phyloP scores from a whole-genome alignment of 2,329 filamentous ascomycete species.

The Scopulariopsis brevicaulis region DNA sequence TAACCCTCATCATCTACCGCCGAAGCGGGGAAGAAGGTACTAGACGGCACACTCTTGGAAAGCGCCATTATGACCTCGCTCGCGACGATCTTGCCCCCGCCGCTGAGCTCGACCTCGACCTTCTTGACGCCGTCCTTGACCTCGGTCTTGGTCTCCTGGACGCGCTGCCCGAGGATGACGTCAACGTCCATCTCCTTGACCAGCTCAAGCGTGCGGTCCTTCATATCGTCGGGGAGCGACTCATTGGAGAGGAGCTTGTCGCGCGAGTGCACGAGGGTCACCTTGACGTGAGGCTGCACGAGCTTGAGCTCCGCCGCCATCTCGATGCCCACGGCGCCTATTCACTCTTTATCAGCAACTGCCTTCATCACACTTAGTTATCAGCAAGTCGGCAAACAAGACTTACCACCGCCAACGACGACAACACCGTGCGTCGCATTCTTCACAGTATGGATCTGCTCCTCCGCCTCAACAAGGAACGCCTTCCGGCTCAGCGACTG shows the following conservation, averaged over 20 bases:
- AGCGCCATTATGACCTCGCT: conserved; percentile 61
- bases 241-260: conserved; percentile 62
- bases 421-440: conserved; percentile 48
- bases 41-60: conserved; percentile 50
- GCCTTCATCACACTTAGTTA: not conserved
- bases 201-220: conserved; percentile 46
- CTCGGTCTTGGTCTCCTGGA: conserved; percentile 31
- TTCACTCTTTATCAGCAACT: not conserved
- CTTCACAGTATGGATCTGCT: conserved; percentile 44
- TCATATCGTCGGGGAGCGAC: conserved; percentile 57
- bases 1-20: conserved; percentile 54
- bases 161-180: conserved; percentile 48
- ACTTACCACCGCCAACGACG: conserved; percentile 52
- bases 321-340: conserved; percentile 65
- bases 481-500: conserved; percentile 48
- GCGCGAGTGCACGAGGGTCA: conserved; percentile 68
- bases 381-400: not conserved
- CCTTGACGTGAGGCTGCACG: conserved; percentile 48
- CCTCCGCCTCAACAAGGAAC: conserved; percentile 50
- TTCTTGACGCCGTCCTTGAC: conserved; percentile 25
- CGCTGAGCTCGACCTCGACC: conserved; percentile 44
- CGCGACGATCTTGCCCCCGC: conserved; percentile 46
- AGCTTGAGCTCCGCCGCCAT: conserved; percentile 71
- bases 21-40: conserved; percentile 46
- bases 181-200: conserved; percentile 53